These are phyloP conservation scores for Chytriomyces sp. DNA, from an alignment of 192 early-diverging fungal genomes.

Conservation along the genomic window DNA sequence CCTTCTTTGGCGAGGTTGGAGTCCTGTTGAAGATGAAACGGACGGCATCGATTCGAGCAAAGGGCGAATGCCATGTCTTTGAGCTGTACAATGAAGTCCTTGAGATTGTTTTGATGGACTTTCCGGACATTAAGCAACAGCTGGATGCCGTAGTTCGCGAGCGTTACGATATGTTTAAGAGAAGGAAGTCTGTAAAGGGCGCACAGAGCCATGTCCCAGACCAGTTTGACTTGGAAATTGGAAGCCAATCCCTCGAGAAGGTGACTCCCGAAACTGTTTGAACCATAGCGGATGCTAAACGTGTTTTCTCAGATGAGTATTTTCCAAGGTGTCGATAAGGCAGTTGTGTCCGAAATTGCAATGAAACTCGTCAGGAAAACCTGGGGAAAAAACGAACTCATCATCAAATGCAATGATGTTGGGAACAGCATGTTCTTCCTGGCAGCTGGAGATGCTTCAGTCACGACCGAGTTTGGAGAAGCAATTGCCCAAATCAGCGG, in stretches of 20 bases:
- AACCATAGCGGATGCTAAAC: neutral
- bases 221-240: slow-evolving; percentile 49
- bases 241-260: slow-evolving; percentile 44
- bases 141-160: slow-evolving; percentile 49
- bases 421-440: slow-evolving; percentile 61
- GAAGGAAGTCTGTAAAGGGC: slow-evolving; percentile 32
- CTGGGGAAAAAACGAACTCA: slow-evolving; percentile 40
- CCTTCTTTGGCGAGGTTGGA: slow-evolving; percentile 61
- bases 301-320: slow-evolving; percentile 35
- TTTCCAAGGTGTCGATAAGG: slow-evolving; percentile 44
- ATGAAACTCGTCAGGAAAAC: slow-evolving; percentile 36
- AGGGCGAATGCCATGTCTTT: slow-evolving; percentile 49
- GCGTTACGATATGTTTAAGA: slow-evolving; percentile 42
- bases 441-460: slow-evolving; percentile 48
- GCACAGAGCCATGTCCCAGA: slow-evolving; percentile 22
- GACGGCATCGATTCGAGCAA: slow-evolving; percentile 49
- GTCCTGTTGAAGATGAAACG: slow-evolving; percentile 50
- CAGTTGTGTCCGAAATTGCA: slow-evolving; percentile 45
- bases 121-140: slow-evolving; percentile 47
- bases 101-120: slow-evolving; percentile 33
- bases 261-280: slow-evolving; percentile 29
- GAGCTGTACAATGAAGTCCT: slow-evolving; percentile 47
- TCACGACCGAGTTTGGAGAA: slow-evolving; percentile 45
- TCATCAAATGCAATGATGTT: slow-evolving; percentile 46
- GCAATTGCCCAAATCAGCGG: slow-evolving; percentile 41